Percentiles rank a stretch among this genome's conserved stretches.
phyloP scores from a whole-genome alignment of 805 yeast genomes.

The Vanderwaltozyma yarrowii region DNA sequence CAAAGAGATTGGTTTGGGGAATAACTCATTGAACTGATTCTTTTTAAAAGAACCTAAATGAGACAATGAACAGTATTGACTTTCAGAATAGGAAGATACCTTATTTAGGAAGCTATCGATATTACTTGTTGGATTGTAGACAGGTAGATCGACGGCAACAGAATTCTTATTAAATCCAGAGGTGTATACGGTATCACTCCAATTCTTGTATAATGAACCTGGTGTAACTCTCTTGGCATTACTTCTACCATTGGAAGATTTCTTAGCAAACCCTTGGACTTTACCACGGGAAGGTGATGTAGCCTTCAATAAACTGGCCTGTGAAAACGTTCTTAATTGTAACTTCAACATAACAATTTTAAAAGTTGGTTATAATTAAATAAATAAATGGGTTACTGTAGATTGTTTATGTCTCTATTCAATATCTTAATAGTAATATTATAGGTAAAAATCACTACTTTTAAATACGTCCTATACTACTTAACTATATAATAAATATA shows the following conservation, averaged over 20 bases:
- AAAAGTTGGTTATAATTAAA: too few relatives aligned
- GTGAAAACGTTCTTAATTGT: slow-evolving; percentile 2
- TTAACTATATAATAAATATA: too few relatives aligned
- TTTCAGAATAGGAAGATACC: slow-evolving; percentile 34
- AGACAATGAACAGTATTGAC: slow-evolving; percentile 35
- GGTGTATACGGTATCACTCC: slow-evolving; percentile 26
- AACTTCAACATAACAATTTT: background rate
- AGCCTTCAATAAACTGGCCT: slow-evolving; percentile 1
- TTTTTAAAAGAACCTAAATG: slow-evolving; percentile 57
- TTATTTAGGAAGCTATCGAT: slow-evolving; percentile 12
- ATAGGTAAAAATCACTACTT: too few relatives aligned
- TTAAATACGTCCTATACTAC: too few relatives aligned
- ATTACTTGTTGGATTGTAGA: slow-evolving; percentile 11
- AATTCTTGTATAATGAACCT: slow-evolving; percentile 27
- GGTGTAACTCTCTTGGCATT: slow-evolving; percentile 19
- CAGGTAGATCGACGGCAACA: slow-evolving; percentile 13
- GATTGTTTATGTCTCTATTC: too few relatives aligned
- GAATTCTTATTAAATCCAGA: slow-evolving; percentile 25
- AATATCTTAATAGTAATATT: too few relatives aligned
- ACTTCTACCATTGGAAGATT: slow-evolving; percentile 9
- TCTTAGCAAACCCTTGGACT: slow-evolving; percentile 24
- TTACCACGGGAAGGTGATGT: slow-evolving; percentile 18
- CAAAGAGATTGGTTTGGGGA: slow-evolving; percentile 48
- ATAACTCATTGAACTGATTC: slow-evolving; percentile 59
- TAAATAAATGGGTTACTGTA: too few relatives aligned